phyloP scores from a whole-genome alignment of 2,329 filamentous ascomycete species.

The Alternaria gansuensis region DNA sequence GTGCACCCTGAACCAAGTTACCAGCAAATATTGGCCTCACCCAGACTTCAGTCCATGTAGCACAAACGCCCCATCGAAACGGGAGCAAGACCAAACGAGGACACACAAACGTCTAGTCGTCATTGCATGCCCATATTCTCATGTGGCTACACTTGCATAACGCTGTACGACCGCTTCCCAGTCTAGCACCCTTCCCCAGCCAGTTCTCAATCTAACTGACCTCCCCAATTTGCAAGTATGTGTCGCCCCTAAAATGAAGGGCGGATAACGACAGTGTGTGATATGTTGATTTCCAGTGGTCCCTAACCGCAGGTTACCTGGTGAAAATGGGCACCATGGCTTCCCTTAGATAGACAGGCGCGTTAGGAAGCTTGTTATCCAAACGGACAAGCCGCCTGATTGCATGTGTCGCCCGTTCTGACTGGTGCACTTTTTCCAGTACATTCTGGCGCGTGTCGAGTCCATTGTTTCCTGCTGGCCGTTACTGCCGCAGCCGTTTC shows the following conservation, averaged over 20 bases:
- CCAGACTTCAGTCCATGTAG: conserved; percentile 11
- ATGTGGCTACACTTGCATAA: conserved; percentile 25
- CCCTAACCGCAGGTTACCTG: conserved; percentile 17
- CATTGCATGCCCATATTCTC: conserved; percentile 29
- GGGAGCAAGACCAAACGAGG: conserved; percentile 17
- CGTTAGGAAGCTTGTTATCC: conserved; percentile 4
- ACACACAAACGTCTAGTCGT: conserved; percentile 23
- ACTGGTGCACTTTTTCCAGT: background rate
- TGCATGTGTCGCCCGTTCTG: conserved; percentile 5
- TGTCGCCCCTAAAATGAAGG: conserved; percentile 15
- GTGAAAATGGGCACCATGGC: conserved; percentile 19
- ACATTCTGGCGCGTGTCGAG: background rate
- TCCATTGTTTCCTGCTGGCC: background rate
- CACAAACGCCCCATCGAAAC: conserved; percentile 21
- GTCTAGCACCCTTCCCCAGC: conserved; percentile 18
- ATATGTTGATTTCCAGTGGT: conserved; percentile 24
- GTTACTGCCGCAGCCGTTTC: conserved; percentile 7
- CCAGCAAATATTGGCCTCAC: conserved; percentile 3
- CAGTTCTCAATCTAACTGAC: conserved; percentile 26
- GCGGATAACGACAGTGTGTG: conserved; percentile 29
- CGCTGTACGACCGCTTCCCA: conserved; percentile 30
- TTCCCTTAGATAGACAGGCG: conserved; percentile 15
- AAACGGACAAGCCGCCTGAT: conserved; percentile 19
- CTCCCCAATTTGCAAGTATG: conserved; percentile 21
- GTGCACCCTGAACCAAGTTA: conserved; percentile 6